These are phyloP conservation scores for Lophium mytilinum DNA, from an alignment of 495 filamentous ascomycete species.

Conservation along the genomic window DNA sequence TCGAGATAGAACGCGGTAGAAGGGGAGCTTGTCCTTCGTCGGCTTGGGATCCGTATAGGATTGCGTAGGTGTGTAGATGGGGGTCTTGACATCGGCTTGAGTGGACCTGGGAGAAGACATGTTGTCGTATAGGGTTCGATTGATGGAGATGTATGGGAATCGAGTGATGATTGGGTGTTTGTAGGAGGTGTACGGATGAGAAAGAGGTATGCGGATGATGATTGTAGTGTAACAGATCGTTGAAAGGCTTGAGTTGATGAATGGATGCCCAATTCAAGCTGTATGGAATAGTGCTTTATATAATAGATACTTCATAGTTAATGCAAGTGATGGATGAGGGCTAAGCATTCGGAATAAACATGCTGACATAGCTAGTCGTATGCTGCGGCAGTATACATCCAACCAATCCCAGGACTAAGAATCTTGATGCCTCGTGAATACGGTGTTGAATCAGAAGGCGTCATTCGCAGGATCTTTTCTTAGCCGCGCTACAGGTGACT, in stretches of 20 bases:
- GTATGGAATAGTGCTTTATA: too few relatives aligned
- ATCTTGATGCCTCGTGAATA: too few relatives aligned
- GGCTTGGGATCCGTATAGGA: neutral
- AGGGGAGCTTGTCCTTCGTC: constrained; percentile 8
- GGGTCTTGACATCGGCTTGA: neutral
- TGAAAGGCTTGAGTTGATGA: neutral
- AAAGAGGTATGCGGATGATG: neutral
- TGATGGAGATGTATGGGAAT: neutral
- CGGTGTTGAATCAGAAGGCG: too few relatives aligned
- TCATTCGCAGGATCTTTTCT: too few relatives aligned
- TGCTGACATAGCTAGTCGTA: too few relatives aligned
- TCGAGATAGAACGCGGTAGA: constrained; percentile 6
- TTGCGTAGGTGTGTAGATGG: neutral
- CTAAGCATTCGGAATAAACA: too few relatives aligned
- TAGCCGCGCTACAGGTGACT: too few relatives aligned
- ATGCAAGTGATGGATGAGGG: too few relatives aligned
- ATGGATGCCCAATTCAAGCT: neutral
- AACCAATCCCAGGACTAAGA: too few relatives aligned
- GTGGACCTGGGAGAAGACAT: neutral
- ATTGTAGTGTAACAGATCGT: neutral
- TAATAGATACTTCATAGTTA: too few relatives aligned
- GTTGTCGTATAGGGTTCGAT: neutral
- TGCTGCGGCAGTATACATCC: too few relatives aligned
- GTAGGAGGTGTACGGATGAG: neutral
- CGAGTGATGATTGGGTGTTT: neutral